Evolutionary conservation across 163 green algal genomes (phyloP).

Genomic region (Chlamydomonas reinhardtii): DNA sequence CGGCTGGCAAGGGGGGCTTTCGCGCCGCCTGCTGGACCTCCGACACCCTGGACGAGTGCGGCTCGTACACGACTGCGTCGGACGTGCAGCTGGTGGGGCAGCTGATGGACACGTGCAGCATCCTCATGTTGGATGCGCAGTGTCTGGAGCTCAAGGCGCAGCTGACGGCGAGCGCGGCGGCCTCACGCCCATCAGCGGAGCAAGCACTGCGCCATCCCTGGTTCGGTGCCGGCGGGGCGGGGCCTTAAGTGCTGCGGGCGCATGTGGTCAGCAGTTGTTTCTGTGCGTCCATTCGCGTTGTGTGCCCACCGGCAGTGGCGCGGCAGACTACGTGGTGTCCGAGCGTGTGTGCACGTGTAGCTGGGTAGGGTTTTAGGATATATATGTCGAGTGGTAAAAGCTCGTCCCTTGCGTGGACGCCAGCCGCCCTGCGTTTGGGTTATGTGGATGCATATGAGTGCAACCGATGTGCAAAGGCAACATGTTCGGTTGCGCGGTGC

Average conservation of each 20-base stretch:
- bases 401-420: no score
- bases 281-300: not conserved
- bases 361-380: no score
- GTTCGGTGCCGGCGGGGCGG: slow-evolving; percentile 1
- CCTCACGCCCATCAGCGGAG: slow-evolving; percentile 15
- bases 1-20: slow-evolving; percentile 20
- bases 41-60: slow-evolving; percentile 34
- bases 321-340: no score
- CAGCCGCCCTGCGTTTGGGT: no score
- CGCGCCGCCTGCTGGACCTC: slow-evolving; percentile 17
- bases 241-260: slow-evolving; percentile 4
- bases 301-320: not conserved
- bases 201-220: slow-evolving; percentile 24
- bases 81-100: slow-evolving; percentile 29
- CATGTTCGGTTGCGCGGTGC: no score
- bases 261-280: not conserved
- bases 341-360: no score
- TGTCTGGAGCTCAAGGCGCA: slow-evolving; percentile 28
- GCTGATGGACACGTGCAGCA: slow-evolving; percentile 18
- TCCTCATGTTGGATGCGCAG: slow-evolving; percentile 13
- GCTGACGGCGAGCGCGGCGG: slow-evolving; percentile 20
- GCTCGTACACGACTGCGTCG: slow-evolving; percentile 21
- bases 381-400: no score
- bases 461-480: no score
- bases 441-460: no score